Conservation (phyloP, 768 basidiomycete species). For the Russula virescens region DNA sequence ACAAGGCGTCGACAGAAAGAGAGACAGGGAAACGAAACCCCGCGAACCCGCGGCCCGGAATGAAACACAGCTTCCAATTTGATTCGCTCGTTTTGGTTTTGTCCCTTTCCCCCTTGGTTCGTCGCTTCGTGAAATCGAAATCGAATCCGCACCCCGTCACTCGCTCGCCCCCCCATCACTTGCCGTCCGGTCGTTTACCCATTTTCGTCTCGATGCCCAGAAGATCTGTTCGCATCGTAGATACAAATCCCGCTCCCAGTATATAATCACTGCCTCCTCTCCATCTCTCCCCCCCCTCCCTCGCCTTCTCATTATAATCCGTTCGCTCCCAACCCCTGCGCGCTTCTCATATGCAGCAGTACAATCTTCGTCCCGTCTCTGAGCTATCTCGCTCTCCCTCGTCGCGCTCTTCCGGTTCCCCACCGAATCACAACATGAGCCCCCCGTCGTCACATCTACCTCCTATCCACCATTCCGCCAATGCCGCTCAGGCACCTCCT, state of each 20-base stretch:
- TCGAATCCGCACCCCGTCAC: conserved; percentile 4
- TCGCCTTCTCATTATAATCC: background rate
- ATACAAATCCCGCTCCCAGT: conserved; percentile 22
- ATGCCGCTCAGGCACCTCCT: conserved; percentile 9
- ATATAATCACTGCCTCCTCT: conserved; percentile 10
- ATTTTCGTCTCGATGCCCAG: conserved; percentile 15
- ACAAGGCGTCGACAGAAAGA: too few species aligned
- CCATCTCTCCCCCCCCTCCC: background rate
- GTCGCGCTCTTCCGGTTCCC: conserved; percentile 17
- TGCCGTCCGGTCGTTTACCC: conserved; percentile 16
- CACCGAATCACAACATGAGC: conserved; percentile 14
- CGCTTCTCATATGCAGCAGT: conserved; percentile 17
- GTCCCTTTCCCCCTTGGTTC: conserved; percentile 4
- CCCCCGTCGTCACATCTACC: conserved; percentile 20
- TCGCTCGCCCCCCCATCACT: conserved; percentile 7
- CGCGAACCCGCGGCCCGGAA: conserved; percentile 22
- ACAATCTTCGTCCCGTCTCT: conserved; percentile 22
- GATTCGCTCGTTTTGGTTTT: conserved; percentile 1
- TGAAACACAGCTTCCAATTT: conserved; percentile 22
- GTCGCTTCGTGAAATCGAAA: conserved; percentile 12
- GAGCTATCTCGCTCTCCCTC: conserved; percentile 22
- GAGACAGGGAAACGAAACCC: too few species aligned
- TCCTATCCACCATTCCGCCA: conserved; percentile 21
- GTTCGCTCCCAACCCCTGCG: background rate
- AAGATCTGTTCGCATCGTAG: conserved; percentile 15